Conservation (phyloP, 1,139 yeast genomes). For the Nakaseomyces glabratus region DNA sequence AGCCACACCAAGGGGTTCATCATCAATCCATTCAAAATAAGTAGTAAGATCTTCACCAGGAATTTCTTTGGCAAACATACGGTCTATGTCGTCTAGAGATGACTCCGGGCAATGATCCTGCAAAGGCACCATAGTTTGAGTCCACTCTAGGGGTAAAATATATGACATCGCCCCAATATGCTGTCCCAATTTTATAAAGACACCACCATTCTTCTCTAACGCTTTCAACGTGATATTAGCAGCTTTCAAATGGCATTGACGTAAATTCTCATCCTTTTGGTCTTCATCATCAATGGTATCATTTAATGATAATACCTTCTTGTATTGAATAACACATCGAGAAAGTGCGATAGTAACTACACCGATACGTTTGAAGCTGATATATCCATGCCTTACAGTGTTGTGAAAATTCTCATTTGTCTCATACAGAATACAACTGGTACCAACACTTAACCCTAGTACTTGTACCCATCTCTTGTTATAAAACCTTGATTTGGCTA, state of each 20-base stretch:
- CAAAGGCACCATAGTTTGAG: constrained; percentile 83
- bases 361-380: constrained; percentile 47
- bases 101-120: constrained; percentile 89
- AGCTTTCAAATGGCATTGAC: constrained; percentile 59
- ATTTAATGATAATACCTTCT: constrained; percentile 39
- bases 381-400: constrained; percentile 27
- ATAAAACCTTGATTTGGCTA: constrained; percentile 1
- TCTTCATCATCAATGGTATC: constrained; percentile 39
- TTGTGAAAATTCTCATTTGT: constrained; percentile 35
- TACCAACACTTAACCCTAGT: constrained; percentile 2
- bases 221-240: constrained; percentile 76
- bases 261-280: constrained; percentile 47
- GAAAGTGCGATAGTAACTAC: constrained; percentile 57
- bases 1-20: constrained; percentile 83
- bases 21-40: constrained; percentile 43
- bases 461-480: constrained; percentile 6
- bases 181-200: constrained; percentile 90
- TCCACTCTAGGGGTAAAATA: constrained; percentile 88
- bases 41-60: constrained; percentile 56
- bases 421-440: constrained; percentile 23
- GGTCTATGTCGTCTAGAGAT: constrained; percentile 55
- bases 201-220: constrained; percentile 79
- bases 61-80: constrained; percentile 59
- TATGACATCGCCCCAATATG: constrained; percentile 90
- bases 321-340: constrained; percentile 57